These are phyloP conservation scores for Smallanthus sonchifolius DNA, from an alignment of 129 eudicot genomes.

Conservation along the genomic window DNA sequence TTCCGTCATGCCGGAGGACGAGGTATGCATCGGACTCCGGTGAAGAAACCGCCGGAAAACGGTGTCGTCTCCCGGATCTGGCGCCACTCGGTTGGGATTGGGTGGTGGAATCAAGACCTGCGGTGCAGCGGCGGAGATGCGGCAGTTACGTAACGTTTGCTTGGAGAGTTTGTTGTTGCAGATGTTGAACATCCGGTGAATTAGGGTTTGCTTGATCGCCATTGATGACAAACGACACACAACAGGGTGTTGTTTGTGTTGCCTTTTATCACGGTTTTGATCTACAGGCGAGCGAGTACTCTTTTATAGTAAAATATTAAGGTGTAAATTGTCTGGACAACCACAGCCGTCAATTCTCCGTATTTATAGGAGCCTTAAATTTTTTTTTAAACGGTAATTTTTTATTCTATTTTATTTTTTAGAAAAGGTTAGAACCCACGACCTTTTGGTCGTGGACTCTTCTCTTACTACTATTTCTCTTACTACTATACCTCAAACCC, in stretches of 20 bases:
- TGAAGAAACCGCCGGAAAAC: slow-evolving; percentile 43
- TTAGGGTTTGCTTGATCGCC: slow-evolving; percentile 68
- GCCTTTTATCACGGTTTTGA: slow-evolving; percentile 1
- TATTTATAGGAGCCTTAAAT: slow-evolving; percentile 4
- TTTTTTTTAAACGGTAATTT: neutral
- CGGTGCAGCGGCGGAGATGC: slow-evolving; percentile 31
- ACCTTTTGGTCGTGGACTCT: no score
- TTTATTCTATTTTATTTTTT: no score
- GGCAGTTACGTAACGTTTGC: slow-evolving; percentile 52
- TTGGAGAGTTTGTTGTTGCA: slow-evolving; percentile 36
- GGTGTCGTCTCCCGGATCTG: slow-evolving; percentile 59
- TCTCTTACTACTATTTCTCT: no score
- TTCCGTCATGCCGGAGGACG: slow-evolving; percentile 34
- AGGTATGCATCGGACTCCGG: slow-evolving; percentile 24
- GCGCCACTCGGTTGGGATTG: slow-evolving; percentile 25
- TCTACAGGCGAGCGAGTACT: neutral
- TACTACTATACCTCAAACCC: no score
- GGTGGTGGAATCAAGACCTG: slow-evolving; percentile 28
- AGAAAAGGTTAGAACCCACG: no score
- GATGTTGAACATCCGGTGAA: slow-evolving; percentile 48
- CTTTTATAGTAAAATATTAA: slow-evolving; percentile 11
- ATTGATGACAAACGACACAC: slow-evolving; percentile 22
- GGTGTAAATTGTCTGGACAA: neutral
- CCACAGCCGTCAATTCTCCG: slow-evolving; percentile 14
- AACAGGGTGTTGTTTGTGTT: neutral